Evolutionary conservation across 1,284 basidiomycete genomes (phyloP).

Genomic region (Apiotrichum sp.): DNA sequence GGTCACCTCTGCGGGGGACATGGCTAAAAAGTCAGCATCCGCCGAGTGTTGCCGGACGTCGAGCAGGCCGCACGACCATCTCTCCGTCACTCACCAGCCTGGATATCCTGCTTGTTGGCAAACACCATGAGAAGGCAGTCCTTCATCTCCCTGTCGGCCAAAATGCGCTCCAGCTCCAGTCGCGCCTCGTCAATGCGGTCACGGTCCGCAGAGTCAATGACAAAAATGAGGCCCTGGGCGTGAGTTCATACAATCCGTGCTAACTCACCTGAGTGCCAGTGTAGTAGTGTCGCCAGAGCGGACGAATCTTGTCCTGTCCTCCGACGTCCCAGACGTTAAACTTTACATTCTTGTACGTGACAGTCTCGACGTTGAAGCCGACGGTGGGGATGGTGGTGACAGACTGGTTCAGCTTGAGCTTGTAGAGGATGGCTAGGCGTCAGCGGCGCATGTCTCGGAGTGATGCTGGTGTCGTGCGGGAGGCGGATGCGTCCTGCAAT

Average conservation of each 20-base stretch:
- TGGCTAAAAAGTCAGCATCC: constrained; percentile 55
- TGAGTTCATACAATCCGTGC: constrained; percentile 11
- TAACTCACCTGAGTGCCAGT: constrained; percentile 50
- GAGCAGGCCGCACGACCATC: neutral
- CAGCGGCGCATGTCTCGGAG: neutral
- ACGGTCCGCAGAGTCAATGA: constrained; percentile 69
- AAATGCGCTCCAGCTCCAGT: constrained; percentile 91
- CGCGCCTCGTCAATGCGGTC: constrained; percentile 95
- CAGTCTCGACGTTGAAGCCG: constrained; percentile 99
- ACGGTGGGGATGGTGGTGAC: constrained; percentile 95
- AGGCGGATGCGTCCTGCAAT: no score
- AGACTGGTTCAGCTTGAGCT: constrained; percentile 97
- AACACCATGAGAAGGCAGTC: constrained; percentile 95
- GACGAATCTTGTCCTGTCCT: constrained; percentile 97
- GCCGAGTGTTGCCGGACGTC: neutral
- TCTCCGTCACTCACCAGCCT: constrained; percentile 63
- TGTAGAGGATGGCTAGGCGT: constrained; percentile 81
- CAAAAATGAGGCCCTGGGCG: constrained; percentile 57
- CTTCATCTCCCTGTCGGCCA: constrained; percentile 97
- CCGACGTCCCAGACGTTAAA: constrained; percentile 99
- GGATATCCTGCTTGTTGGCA: constrained; percentile 99
- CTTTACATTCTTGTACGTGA: constrained; percentile 99
- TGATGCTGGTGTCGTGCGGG: no score
- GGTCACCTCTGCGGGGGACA: constrained; percentile 98
- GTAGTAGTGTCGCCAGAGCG: constrained; percentile 97